Evolutionary conservation across 2,329 filamentous ascomycete species (phyloP).

Genomic region (Aspergillus fructus): DNA sequence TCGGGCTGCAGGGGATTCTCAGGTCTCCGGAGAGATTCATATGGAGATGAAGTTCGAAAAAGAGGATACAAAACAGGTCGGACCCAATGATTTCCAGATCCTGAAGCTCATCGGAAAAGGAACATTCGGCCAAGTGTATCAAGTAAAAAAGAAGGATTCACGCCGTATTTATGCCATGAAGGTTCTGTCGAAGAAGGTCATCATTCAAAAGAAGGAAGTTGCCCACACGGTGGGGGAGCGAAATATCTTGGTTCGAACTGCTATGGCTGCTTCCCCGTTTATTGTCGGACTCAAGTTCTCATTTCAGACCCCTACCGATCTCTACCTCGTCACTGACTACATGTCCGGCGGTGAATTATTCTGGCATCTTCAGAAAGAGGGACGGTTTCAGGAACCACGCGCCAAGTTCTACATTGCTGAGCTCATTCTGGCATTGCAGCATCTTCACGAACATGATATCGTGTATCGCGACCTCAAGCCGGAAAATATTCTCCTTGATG

Average conservation of each 20-base stretch:
- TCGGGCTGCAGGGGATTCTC: constrained; percentile 74
- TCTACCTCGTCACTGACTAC: constrained; percentile 98
- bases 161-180: constrained; percentile 98
- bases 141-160: constrained; percentile 96
- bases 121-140: constrained; percentile 97
- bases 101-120: constrained; percentile 96
- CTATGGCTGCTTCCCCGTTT: constrained; percentile 92
- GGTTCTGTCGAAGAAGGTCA: constrained; percentile 98
- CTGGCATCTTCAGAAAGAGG: constrained; percentile 97
- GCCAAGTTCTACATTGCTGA: constrained; percentile 99
- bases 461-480: constrained; percentile 97
- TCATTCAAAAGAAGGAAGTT: constrained; percentile 99
- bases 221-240: constrained; percentile 95
- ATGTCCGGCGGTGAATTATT: constrained; percentile 99
- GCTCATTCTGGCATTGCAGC: constrained; percentile 89
- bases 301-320: constrained; percentile 93
- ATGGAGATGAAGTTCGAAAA: constrained; percentile 83
- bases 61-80: constrained; percentile 85
- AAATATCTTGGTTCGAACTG: constrained; percentile 94
- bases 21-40: constrained; percentile 81
- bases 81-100: constrained; percentile 93
- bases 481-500: constrained; percentile 94
- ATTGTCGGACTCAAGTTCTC: constrained; percentile 98
- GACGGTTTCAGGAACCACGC: constrained; percentile 87
- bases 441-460: constrained; percentile 94